Conservation (phyloP, 2,329 filamentous ascomycete species). For the Aspergillus eucalypticola region DNA sequence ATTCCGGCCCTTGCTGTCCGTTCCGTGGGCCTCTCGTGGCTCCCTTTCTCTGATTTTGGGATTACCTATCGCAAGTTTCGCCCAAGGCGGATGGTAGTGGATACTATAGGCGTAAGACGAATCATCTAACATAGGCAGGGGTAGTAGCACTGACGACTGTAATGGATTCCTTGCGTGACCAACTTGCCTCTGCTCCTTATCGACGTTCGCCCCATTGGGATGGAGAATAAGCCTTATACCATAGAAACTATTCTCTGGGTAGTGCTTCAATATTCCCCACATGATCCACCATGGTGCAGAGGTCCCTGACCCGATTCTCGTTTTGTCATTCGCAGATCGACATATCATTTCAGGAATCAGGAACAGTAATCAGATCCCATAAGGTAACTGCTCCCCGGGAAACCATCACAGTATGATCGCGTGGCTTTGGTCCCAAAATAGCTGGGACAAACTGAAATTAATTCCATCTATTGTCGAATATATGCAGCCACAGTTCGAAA, state of each 20-base stretch:
- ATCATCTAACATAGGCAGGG: constrained; percentile 7
- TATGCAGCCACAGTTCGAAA: background rate
- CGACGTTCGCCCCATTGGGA: background rate
- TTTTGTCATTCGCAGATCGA: background rate
- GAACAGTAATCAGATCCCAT: background rate
- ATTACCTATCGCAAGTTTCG: background rate
- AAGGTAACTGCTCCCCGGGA: background rate
- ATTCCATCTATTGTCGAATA: background rate
- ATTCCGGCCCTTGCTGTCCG: constrained; percentile 17
- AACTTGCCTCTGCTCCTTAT: constrained; percentile 1
- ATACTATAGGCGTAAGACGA: constrained; percentile 7
- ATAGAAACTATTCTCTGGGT: constrained; percentile 3
- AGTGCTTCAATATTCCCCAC: constrained; percentile 9
- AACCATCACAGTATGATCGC: background rate
- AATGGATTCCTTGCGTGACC: constrained; percentile 10
- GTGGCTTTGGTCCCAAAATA: constrained; percentile 1
- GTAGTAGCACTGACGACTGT: constrained; percentile 3
- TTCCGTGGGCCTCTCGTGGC: background rate
- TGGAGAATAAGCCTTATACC: background rate
- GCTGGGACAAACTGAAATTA: background rate
- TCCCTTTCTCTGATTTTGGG: constrained; percentile 2
- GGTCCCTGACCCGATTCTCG: background rate
- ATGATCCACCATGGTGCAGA: constrained; percentile 4
- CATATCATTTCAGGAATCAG: background rate
- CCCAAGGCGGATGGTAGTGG: constrained; percentile 9